Evolutionary conservation across 129 eudicot genomes (phyloP), one percentile per base, ranked within the genome.

Genomic region (Arctium lappa): DNA sequence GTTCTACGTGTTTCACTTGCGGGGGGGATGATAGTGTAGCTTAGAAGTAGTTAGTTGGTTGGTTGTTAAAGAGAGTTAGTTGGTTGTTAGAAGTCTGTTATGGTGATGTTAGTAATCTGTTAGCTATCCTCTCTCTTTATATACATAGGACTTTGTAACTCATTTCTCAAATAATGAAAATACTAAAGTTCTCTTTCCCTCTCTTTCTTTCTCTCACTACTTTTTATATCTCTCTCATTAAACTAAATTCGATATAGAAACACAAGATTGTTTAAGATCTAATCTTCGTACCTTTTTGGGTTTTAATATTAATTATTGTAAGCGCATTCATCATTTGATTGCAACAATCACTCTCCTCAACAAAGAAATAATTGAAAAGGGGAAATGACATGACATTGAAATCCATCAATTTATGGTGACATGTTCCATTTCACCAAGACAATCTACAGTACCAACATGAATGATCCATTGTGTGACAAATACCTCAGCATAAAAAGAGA

Each of bases 381-480:
- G 66, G 70, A 37, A 16, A 34, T 9, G 48, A 12, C 33, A 56
- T 60, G 29, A 60, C 80, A 13, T 78, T 65, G 16, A 40, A 79
- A 66, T 37, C 75, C 44, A 68, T 68, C n/a, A 29, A 66, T 40
- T 79, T 66, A 73, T 79, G 15, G 65, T 68, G 75, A 39, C 75
- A 79, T 79, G 82, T 66, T 79, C 75, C 82, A 66, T 66, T 79
- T 80, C 77, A 80, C 70, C 10, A 80, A 70, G 16, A 80, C 46
- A 39, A 62, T 77, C 72, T 34, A 62, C 50, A 62, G 73, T 62
- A 62, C 36, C 81, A 60, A 36, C 72, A 77, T 77, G 73, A 77
- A 60, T 77, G 73, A 62, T 77, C 8, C 31, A 22, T 27, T 40
- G 69, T 38, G 74, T 78, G 63, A 78, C 73, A 38, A 22, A 42